Percentiles rank a stretch among this genome's conserved stretches.
These are phyloP conservation scores for Vigna unguiculata DNA, from an alignment of 306 rosid genomes.

Conservation along the genomic window DNA sequence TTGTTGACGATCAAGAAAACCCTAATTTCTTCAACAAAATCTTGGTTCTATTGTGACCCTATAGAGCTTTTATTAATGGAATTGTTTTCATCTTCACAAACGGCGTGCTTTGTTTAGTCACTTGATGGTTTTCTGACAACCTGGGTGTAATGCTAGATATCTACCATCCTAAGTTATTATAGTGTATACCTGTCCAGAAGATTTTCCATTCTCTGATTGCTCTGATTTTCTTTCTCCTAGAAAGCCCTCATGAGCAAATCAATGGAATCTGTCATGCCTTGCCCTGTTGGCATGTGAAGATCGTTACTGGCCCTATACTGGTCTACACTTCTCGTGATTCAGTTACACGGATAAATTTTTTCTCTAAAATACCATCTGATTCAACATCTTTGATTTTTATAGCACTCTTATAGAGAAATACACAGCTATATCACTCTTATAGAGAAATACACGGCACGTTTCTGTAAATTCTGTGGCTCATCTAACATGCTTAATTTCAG, in stretches of 20 bases:
- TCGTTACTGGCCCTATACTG: background rate
- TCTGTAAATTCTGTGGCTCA: conserved; percentile 10
- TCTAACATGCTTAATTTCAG: conserved; percentile 52
- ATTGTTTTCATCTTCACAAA: background rate
- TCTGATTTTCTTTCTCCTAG: background rate
- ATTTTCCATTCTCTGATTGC: background rate
- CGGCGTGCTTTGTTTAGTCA: conserved; percentile 4
- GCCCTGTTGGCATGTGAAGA: conserved; percentile 7
- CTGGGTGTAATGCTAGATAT: background rate
- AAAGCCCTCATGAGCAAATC: background rate
- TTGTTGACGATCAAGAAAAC: background rate
- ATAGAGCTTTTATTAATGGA: background rate
- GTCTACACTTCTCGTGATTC: too few species aligned
- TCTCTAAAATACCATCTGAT: background rate
- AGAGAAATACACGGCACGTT: conserved; percentile 22
- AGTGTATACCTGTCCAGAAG: background rate
- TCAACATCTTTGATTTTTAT: conserved; percentile 26
- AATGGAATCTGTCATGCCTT: background rate
- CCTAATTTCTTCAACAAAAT: conserved; percentile 4
- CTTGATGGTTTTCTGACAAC: background rate
- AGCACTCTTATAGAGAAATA: conserved; percentile 20
- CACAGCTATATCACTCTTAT: background rate
- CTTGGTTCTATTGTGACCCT: background rate
- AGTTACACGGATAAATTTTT: background rate
- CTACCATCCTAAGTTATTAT: background rate